Evolutionary conservation across 1,139 yeast genomes (phyloP).

Genomic region (Taphrina populina): DNA sequence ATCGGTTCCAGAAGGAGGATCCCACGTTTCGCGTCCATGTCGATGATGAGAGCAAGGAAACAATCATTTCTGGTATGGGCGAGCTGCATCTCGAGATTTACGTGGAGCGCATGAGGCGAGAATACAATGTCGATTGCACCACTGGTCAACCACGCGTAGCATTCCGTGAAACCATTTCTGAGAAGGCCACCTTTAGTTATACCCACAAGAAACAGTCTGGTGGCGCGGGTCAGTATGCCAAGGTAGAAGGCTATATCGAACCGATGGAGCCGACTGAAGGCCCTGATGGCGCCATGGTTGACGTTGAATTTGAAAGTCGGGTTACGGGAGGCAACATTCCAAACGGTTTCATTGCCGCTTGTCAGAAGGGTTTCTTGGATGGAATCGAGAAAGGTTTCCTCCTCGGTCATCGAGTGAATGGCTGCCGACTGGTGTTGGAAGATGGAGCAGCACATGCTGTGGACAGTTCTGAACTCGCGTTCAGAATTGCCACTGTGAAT

Average conservation of each 20-base stretch:
- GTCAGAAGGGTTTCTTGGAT: conserved; percentile 91
- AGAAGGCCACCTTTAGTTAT: conserved; percentile 77
- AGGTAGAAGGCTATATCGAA: conserved; percentile 82
- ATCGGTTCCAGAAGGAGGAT: conserved; percentile 96
- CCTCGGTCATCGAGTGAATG: conserved; percentile 89
- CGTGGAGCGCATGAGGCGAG: conserved; percentile 97
- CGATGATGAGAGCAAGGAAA: conserved; percentile 90
- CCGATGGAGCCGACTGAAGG: conserved; percentile 53
- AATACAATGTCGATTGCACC: conserved; percentile 89
- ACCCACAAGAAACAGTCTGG: conserved; percentile 98
- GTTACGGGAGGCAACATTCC: conserved; percentile 97
- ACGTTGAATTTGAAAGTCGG: conserved; percentile 73
- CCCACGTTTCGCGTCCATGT: conserved; percentile 94
- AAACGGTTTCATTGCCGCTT: conserved; percentile 89
- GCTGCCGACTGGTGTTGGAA: conserved; percentile 86
- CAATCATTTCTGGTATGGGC: conserved; percentile 98
- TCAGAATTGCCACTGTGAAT: conserved; percentile 85
- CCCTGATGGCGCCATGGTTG: conserved; percentile 47
- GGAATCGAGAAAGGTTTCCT: conserved; percentile 95
- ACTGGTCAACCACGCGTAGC: conserved; percentile 99
- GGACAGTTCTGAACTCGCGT: conserved; percentile 93
- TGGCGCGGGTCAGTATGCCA: conserved; percentile 99
- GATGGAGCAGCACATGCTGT: conserved; percentile 98
- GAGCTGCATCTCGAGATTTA: conserved; percentile 94
- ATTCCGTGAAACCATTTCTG: conserved; percentile 86